Base-by-base conservation (phyloP, 176 grass and related monocot genomes). In the Saccharum spontaneum region DNA sequence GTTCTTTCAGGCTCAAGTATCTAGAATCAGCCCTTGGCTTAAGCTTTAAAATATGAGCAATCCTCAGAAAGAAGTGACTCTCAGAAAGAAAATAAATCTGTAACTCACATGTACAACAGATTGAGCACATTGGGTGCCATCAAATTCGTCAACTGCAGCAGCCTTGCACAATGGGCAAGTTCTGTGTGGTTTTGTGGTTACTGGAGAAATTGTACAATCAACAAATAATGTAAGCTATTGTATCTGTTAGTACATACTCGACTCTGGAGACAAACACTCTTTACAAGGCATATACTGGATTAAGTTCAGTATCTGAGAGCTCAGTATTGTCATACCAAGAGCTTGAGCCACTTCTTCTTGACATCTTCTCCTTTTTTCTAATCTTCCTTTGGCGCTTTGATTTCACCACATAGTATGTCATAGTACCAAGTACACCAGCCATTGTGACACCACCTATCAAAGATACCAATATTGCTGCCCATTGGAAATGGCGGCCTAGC, bases 381-480 rank as follows among this genome's bases (percentile, higher is more conserved):
- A 95, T 98, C 76, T 87, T 87, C 60, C 93, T 79, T 31, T 78
- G 90, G 60, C 80, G 87, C 59, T 98, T 98, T 49, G 91, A 98
- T 84, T 98, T 98, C 30, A 98, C 89, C 57, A 98, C 96, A 79
- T 90, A 98, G 57, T 92, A 98, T 67, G 96, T 95, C 96, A 98
- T 98, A 61, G 96, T 90, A 77, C 96, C 91, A 77, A 98, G 91
- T 78, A 98, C 96, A 8, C 91, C 89, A 77, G 94, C 67, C 93
- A 98, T 98, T 83, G 83, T 98, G 57, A 92, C 73, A 49, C 89
- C 93, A 81, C 96, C 96, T 66, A 95, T 95, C 71, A 98, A 69
- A 66, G 86, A 85, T 77, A 98, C 93, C 79, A 98, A 78, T 77
- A 98, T 90, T 57, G 96, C 96, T 59, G 96, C 93, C 93, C 96